Conservation (phyloP, 208 protist genomes). For the Leishmania amazonensis region DNA sequence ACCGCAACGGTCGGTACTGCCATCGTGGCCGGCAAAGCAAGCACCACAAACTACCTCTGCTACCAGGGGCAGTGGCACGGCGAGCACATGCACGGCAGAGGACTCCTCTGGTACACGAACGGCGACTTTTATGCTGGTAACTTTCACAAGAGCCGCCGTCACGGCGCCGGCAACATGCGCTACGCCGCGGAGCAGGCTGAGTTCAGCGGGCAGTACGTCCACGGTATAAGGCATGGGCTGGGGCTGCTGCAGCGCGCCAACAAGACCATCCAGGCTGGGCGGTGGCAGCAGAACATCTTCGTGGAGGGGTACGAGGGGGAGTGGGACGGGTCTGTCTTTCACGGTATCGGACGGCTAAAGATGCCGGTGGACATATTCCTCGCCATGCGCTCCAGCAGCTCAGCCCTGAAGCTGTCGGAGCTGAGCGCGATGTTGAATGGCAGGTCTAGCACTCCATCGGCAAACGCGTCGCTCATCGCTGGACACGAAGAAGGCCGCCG, state of each 20-base stretch:
- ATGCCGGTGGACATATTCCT: constrained; percentile 53
- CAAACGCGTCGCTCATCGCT: background rate
- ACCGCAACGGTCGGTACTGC: background rate
- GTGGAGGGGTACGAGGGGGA: constrained; percentile 88
- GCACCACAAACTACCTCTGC: constrained; percentile 33
- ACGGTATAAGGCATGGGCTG: constrained; percentile 63
- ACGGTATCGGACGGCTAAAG: constrained; percentile 70
- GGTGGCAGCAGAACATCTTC: constrained; percentile 66
- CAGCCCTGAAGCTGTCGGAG: constrained; percentile 20
- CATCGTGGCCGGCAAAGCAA: background rate
- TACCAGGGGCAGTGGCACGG: constrained; percentile 91
- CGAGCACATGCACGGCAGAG: constrained; percentile 78
- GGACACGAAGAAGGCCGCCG: constrained; percentile 3
- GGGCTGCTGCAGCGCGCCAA: constrained; percentile 63
- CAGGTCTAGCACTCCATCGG: background rate
- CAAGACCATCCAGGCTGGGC: constrained; percentile 62
- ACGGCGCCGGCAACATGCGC: constrained; percentile 80
- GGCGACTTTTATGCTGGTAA: constrained; percentile 82
- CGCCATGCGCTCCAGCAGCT: constrained; percentile 24
- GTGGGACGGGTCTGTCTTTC: constrained; percentile 72
- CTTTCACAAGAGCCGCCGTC: constrained; percentile 63
- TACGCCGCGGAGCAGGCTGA: constrained; percentile 64
- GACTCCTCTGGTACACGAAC: constrained; percentile 82
- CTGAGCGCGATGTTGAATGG: constrained; percentile 16
- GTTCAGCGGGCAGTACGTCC: constrained; percentile 75